A percentile compares a stretch with the other conserved stretches of the same genome.
These are phyloP conservation scores for Candida freyschussii DNA, from an alignment of 1,139 yeast genomes.

Conservation along the genomic window DNA sequence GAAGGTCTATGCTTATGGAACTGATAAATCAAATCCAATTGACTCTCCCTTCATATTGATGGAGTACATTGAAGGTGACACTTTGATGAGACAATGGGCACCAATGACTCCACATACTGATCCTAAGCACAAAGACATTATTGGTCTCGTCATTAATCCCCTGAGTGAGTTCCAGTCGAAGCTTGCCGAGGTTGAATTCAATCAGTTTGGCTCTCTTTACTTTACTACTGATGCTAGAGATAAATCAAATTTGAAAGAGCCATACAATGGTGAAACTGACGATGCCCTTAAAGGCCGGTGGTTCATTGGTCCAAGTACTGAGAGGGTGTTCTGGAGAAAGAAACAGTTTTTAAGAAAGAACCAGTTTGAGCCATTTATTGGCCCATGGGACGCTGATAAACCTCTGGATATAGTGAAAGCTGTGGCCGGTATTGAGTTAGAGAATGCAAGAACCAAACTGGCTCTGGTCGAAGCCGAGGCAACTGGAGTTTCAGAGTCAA, in stretches of 20 bases:
- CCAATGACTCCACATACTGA: constrained; percentile 59
- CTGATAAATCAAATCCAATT: constrained; percentile 55
- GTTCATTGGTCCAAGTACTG: constrained; percentile 89
- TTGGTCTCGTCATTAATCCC: constrained; percentile 56
- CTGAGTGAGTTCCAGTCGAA: constrained; percentile 56
- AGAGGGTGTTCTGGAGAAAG: constrained; percentile 69
- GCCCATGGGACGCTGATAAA: constrained; percentile 67
- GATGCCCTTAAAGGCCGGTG: constrained; percentile 59
- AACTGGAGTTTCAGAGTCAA: constrained; percentile 40
- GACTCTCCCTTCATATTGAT: constrained; percentile 72
- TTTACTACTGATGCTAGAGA: constrained; percentile 53
- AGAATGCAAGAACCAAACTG: constrained; percentile 52
- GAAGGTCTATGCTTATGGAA: constrained; percentile 67
- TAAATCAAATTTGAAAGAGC: constrained; percentile 32
- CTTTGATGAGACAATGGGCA: constrained; percentile 86
- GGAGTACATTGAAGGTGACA: constrained; percentile 75
- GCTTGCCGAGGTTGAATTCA: constrained; percentile 51
- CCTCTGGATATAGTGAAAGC: constrained; percentile 59
- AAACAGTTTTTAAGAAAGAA: constrained; percentile 44
- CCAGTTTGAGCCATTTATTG: constrained; percentile 46
- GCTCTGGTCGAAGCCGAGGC: constrained; percentile 50
- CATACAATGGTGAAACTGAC: constrained; percentile 64
- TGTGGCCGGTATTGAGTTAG: constrained; percentile 64
- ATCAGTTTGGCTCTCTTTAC: constrained; percentile 76
- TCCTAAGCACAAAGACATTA: constrained; percentile 38